Evolutionary conservation across 345 rosid genomes (phyloP).

Genomic region (Dovyalis caffra): DNA sequence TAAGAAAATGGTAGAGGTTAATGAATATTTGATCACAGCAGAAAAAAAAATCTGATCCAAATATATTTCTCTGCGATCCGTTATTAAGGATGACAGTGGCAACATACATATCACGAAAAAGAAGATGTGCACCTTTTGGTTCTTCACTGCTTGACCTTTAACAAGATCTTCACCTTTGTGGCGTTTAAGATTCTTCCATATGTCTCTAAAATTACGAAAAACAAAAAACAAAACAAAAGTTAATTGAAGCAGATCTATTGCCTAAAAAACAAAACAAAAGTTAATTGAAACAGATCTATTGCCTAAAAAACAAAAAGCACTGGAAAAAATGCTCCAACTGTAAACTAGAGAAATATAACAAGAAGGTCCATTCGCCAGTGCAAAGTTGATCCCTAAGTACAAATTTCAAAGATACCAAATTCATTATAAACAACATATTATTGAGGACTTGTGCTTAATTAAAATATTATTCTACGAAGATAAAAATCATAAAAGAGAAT

Average conservation of each 20-base stretch:
- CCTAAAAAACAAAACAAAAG: too few species aligned
- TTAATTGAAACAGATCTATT: too few species aligned
- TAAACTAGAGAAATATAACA: too few species aligned
- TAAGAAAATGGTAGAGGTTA: slow-evolving; percentile 16
- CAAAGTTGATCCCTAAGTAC: too few species aligned
- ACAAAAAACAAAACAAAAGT: neutral
- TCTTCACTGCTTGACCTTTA: slow-evolving; percentile 91
- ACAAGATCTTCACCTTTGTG: slow-evolving; percentile 80
- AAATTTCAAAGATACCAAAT: too few species aligned
- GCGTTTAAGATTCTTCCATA: slow-evolving; percentile 66
- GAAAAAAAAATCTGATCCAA: neutral
- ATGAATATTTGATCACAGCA: neutral
- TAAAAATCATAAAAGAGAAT: neutral
- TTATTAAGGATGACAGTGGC: neutral
- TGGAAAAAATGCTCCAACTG: too few species aligned
- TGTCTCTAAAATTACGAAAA: slow-evolving; percentile 49
- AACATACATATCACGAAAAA: too few species aligned
- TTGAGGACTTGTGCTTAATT: too few species aligned
- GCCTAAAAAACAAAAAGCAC: neutral
- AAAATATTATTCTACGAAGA: too few species aligned
- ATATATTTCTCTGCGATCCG: neutral
- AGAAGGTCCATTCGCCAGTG: too few species aligned
- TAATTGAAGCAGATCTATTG: neutral
- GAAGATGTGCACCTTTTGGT: slow-evolving; percentile 58
- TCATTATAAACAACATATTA: neutral